A percentile compares a stretch with the other conserved stretches of the same genome.
Evolutionary conservation across 2,329 filamentous ascomycete species (phyloP).

Genomic region (Akanthomyces lecanii): DNA sequence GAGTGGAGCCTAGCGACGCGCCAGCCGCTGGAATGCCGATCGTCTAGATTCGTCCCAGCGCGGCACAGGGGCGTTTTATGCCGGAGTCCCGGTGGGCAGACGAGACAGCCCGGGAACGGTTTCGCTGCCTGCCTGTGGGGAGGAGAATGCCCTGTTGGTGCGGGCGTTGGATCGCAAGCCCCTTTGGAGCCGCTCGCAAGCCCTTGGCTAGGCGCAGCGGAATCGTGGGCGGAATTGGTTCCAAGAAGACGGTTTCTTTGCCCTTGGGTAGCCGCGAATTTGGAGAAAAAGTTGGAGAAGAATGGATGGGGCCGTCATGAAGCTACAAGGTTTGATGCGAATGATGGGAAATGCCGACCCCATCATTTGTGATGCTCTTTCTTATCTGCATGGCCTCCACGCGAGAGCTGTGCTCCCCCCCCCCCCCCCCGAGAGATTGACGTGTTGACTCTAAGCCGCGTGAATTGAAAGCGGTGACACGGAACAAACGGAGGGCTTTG

Average conservation of each 20-base stretch:
- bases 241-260: not conserved
- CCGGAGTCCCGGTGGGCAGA: not conserved
- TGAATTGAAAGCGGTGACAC: not conserved
- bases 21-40: slow-evolving; percentile 1
- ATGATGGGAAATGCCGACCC: not conserved
- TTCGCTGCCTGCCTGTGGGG: not conserved
- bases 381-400: not conserved
- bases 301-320: not conserved
- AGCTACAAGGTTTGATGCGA: too few relatives aligned
- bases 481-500: not conserved
- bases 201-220: slow-evolving; percentile 9
- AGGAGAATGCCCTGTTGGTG: not conserved
- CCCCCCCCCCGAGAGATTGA: not conserved
- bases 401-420: too few relatives aligned
- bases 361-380: not conserved
- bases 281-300: slow-evolving; percentile 11
- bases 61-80: not conserved
- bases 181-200: not conserved
- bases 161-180: not conserved
- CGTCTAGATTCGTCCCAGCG: not conserved
- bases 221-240: slow-evolving; percentile 9
- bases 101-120: not conserved
- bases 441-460: too few relatives aligned
- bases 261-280: slow-evolving; percentile 11
- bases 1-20: not conserved